Percentiles rank a stretch among this genome's conserved stretches.
phyloP scores from a whole-genome alignment of 768 basidiomycete genomes.

The Butyriboletus loyo region DNA sequence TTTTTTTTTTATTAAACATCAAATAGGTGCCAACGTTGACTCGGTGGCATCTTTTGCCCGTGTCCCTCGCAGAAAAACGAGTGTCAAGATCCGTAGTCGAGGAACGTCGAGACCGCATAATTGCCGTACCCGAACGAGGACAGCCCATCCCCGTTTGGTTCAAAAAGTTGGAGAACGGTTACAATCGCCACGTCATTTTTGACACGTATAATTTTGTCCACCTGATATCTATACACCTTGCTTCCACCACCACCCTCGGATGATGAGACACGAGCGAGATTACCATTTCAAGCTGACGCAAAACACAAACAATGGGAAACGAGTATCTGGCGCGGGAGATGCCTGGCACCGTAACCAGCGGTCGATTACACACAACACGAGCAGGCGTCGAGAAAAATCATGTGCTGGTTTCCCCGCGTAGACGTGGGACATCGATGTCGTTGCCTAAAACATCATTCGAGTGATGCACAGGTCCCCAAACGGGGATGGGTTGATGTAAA shows the following conservation, averaged over 20 bases:
- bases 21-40: slow-evolving; percentile 7
- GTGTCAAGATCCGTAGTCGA: not conserved
- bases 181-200: not conserved
- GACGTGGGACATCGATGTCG: not conserved
- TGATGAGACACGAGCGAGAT: not conserved
- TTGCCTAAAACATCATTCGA: not conserved
- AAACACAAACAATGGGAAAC: not conserved
- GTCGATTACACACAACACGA: not conserved
- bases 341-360: not conserved
- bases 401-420: not conserved
- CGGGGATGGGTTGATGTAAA: not conserved
- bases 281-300: not conserved
- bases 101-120: slow-evolving; percentile 1
- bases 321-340: not conserved
- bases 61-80: slow-evolving; percentile 1
- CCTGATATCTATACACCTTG: not conserved
- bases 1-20: not conserved
- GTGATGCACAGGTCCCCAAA: not conserved
- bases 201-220: not conserved
- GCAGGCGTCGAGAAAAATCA: not conserved
- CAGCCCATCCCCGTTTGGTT: not conserved
- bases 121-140: not conserved
- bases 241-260: not conserved
- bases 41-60: not conserved
- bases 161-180: not conserved